Base-by-base conservation (phyloP, 1,284 basidiomycete species). In the Puccinia triticina region DNA sequence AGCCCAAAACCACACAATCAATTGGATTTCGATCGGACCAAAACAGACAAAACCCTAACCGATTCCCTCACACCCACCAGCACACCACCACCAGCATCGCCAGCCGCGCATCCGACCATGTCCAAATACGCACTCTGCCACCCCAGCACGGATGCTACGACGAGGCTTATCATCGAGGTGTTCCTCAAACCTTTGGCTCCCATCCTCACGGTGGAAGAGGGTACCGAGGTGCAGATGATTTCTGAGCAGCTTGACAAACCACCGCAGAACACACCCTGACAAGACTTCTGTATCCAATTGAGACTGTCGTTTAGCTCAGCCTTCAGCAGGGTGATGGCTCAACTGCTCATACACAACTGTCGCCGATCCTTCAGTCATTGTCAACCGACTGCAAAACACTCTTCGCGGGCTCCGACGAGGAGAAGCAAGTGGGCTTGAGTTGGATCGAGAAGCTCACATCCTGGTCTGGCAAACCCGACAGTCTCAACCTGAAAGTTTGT, bases 131-230 rank as follows among this genome's bases (percentile, higher is more conserved):
- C 69, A 21, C 37, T 72, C 46, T 46, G 43, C 43, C 43, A 29
- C 76, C 83, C 46, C 43, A 55, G 34, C 57, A 66, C 32, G 34
- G 53, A 66, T 69, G 64, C 43, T 75, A 67, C 71, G 67, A 50
- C 46, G 46, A 40, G 64, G 43, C 77, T 79, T 46, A 40, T 79
- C 26, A 21, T 43, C 48, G 48, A 69, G 37, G 46, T 79, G 8
- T 79, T 79, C 26, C 77, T 79, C 48, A 79, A 79, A 46, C 12
- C 23, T n/a, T 18, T 43, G 46, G n/a, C 37, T n/a, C 66, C 77
- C 26, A 48, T 50, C 46, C 48, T 73, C 18, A 34, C 3, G 1
- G 26, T 73, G 3, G 48, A 73, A 34, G 71, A 53, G 48, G 21
- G 71, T 73, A 34, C 43, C 21, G 71, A 73, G 71, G 71, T 73